These are phyloP conservation scores for Hygrocybe punicea DNA, from an alignment of 768 basidiomycete genomes.

Conservation along the genomic window DNA sequence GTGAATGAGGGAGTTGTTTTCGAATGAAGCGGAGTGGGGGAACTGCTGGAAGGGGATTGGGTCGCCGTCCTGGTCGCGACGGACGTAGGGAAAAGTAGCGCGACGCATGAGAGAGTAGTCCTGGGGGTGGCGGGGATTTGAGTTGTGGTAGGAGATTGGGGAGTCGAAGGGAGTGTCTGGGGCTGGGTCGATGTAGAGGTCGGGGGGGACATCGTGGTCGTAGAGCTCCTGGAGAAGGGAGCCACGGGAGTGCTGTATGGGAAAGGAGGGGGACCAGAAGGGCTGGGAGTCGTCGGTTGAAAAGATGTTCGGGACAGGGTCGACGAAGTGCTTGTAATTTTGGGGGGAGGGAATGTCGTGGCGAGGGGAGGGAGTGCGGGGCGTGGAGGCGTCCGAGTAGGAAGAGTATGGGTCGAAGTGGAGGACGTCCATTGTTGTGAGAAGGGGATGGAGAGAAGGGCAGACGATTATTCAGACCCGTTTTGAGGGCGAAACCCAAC, in stretches of 20 bases:
- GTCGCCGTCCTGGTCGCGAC: constrained; percentile 64
- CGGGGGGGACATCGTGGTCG: constrained; percentile 51
- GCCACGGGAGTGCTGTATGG: constrained; percentile 30
- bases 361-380: constrained; percentile 70
- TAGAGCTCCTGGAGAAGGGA: constrained; percentile 73
- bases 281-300: constrained; percentile 19
- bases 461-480: constrained; percentile 6
- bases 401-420: constrained; percentile 60
- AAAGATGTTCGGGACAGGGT: constrained; percentile 1
- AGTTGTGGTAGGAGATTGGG: constrained; percentile 20
- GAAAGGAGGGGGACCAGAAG: constrained; percentile 30
- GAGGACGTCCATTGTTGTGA: constrained; percentile 30
- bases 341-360: constrained; percentile 10
- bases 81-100: constrained; percentile 73
- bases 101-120: constrained; percentile 56
- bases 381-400: constrained; percentile 67
- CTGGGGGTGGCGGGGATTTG: constrained; percentile 29
- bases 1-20: constrained; percentile 30
- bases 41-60: constrained; percentile 37
- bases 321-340: constrained; percentile 35
- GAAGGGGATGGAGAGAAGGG: constrained; percentile 8
- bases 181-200: constrained; percentile 37
- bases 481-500: neutral
- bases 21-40: constrained; percentile 42
- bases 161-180: constrained; percentile 27